Conservation (phyloP, 805 yeast species). For the Dipodascopsis tothii region DNA sequence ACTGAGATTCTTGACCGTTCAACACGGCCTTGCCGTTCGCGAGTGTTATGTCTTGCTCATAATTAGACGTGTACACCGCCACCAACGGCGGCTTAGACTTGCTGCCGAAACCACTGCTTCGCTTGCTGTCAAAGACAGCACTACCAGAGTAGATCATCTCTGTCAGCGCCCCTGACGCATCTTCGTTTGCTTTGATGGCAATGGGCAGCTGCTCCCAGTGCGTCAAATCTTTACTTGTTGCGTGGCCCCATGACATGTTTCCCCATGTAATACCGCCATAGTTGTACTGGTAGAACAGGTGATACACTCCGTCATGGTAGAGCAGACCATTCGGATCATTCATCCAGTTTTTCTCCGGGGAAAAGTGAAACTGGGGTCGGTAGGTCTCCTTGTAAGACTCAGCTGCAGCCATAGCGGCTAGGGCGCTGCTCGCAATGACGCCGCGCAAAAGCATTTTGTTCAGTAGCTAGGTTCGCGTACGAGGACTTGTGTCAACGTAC, state of each 20-base stretch:
- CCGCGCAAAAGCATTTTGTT: no score
- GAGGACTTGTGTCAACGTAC: no score
- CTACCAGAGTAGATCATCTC: conserved; percentile 33
- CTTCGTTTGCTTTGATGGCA: conserved; percentile 30
- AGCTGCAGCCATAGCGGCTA: no score
- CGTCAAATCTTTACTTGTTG: conserved; percentile 33
- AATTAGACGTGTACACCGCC: background rate
- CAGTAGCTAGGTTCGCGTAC: no score
- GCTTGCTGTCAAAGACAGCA: conserved; percentile 34
- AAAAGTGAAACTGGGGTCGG: conserved; percentile 27
- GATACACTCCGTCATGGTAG: conserved; percentile 25
- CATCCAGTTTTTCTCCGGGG: conserved; percentile 37
- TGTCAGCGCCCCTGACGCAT: conserved; percentile 26
- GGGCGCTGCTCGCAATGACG: no score
- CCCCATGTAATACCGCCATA: conserved; percentile 26
- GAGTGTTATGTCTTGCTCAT: background rate
- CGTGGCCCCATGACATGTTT: conserved; percentile 39
- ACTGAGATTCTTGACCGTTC: background rate
- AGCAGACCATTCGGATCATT: conserved; percentile 42
- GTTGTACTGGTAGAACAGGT: background rate
- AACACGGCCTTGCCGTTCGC: background rate
- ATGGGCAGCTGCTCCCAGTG: conserved; percentile 33
- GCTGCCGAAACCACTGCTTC: conserved; percentile 32
- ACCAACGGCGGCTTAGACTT: conserved; percentile 1
- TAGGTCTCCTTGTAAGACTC: conserved; percentile 1